Conservation (phyloP, 495 filamentous ascomycete genomes). For the Letharia lupina region DNA sequence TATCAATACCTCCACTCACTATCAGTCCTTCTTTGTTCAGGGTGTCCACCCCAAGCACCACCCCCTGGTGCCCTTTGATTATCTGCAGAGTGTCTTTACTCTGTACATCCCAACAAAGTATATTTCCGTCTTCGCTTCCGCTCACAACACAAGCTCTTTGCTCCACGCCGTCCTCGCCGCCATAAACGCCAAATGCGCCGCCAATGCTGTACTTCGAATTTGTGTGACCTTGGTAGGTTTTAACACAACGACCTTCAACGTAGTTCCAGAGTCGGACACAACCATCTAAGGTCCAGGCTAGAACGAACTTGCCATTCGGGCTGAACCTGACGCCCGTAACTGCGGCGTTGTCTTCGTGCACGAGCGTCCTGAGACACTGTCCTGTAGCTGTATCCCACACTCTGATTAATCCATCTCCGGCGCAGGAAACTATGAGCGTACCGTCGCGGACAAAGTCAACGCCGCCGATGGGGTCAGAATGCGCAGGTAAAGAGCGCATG, state of each 20-base stretch:
- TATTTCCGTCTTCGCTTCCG: conserved; percentile 78
- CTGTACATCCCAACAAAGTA: conserved; percentile 83
- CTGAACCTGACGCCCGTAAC: conserved; percentile 87
- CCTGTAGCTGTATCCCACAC: conserved; percentile 96
- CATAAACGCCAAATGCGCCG: conserved; percentile 68
- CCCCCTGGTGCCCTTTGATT: conserved; percentile 61
- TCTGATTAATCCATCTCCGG: conserved; percentile 81
- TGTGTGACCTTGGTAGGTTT: conserved; percentile 91
- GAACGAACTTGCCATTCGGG: conserved; percentile 85
- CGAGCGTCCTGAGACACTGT: conserved; percentile 86
- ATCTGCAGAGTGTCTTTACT: conserved; percentile 73
- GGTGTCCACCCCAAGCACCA: conserved; percentile 79
- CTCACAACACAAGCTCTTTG: conserved; percentile 59
- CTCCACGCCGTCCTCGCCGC: conserved; percentile 31
- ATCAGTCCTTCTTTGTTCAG: conserved; percentile 37
- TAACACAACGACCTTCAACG: conserved; percentile 75
- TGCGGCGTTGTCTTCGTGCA: conserved; percentile 92
- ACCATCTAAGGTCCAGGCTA: conserved; percentile 85
- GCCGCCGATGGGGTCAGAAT: conserved; percentile 87
- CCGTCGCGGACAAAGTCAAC: conserved; percentile 91
- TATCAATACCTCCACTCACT: conserved; percentile 57
- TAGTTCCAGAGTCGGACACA: conserved; percentile 93
- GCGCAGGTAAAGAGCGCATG: conserved; percentile 87
- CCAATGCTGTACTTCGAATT: conserved; percentile 77
- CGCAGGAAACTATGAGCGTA: conserved; percentile 81